phyloP scores from a whole-genome alignment of 495 filamentous ascomycete species.

The Trichodelitschia bisporula region DNA sequence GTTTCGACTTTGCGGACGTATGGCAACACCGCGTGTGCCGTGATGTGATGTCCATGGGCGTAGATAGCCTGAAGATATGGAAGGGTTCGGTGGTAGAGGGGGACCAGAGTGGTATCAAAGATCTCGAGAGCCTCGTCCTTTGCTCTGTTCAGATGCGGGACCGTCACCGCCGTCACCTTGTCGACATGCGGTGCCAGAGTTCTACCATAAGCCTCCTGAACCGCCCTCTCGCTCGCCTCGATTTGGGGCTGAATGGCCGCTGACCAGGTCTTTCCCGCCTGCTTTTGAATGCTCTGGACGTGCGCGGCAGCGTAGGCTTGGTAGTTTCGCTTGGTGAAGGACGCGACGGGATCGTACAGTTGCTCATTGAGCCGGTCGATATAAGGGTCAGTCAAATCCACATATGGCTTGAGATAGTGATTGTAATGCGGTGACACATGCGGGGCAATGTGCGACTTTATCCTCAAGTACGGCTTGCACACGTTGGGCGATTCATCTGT shows the following conservation, averaged over 20 bases:
- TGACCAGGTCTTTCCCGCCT: too few species aligned
- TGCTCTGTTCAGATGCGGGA: conserved; percentile 17
- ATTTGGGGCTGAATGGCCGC: conserved; percentile 50
- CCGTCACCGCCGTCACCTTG: conserved; percentile 46
- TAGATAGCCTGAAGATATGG: conserved; percentile 58
- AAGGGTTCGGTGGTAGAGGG: conserved; percentile 41
- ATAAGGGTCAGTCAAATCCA: conserved; percentile 55
- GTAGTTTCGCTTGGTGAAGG: conserved; percentile 35
- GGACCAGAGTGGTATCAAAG: conserved; percentile 48
- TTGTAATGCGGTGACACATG: conserved; percentile 74
- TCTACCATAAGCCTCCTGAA: conserved; percentile 38
- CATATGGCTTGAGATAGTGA: conserved; percentile 55
- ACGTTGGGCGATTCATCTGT: conserved; percentile 47
- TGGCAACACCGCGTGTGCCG: conserved; percentile 47
- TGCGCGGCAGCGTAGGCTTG: conserved; percentile 55
- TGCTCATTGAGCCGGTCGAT: conserved; percentile 36
- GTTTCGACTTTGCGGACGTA: conserved; percentile 43
- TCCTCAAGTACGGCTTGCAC: conserved; percentile 61
- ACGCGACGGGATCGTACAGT: conserved; percentile 39
- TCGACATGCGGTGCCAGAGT: conserved; percentile 45
- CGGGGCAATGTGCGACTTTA: conserved; percentile 41
- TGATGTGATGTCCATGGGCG: conserved; percentile 33
- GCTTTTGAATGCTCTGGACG: conserved; percentile 33
- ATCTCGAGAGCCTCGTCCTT: conserved; percentile 23
- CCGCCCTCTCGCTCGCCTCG: conserved; percentile 30